These are phyloP conservation scores for Leishmania braziliensis DNA, from an alignment of 208 protist species.

Conservation along the genomic window DNA sequence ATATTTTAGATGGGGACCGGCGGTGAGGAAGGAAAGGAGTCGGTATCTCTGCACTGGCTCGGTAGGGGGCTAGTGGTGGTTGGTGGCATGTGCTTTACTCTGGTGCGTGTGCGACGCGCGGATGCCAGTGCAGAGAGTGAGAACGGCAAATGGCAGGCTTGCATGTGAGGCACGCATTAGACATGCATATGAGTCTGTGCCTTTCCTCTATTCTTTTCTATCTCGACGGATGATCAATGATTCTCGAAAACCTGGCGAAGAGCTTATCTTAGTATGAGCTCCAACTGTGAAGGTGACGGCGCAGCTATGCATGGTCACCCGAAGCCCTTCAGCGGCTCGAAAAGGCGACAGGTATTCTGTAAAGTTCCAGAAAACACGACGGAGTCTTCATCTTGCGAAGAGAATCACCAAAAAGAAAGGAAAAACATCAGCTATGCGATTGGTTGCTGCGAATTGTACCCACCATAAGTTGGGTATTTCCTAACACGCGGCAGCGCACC, in stretches of 20 bases:
- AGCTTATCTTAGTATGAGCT: neutral
- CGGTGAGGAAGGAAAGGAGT: neutral
- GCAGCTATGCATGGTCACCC: neutral
- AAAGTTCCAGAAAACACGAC: neutral
- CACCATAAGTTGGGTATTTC: neutral
- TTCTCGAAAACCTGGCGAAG: neutral
- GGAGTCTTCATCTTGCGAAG: neutral
- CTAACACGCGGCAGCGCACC: neutral
- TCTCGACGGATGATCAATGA: neutral
- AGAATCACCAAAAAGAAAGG: neutral
- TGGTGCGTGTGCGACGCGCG: neutral
- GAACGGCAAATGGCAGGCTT: neutral
- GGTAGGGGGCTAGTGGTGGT: neutral
- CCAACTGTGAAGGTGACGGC: neutral
- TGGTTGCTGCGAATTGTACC: neutral
- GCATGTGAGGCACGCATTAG: neutral
- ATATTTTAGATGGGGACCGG: neutral
- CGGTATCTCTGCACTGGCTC: neutral
- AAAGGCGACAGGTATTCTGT: neutral
- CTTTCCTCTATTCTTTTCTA: neutral
- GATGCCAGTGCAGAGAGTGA: neutral
- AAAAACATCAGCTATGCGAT: neutral
- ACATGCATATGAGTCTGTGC: neutral
- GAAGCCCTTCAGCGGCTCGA: neutral
- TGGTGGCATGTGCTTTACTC: neutral